Evolutionary conservation across 352 stramenopile genomes (phyloP), one percentile per base, ranked within the genome.

Genomic region (Globisporangium camurandrum): DNA sequence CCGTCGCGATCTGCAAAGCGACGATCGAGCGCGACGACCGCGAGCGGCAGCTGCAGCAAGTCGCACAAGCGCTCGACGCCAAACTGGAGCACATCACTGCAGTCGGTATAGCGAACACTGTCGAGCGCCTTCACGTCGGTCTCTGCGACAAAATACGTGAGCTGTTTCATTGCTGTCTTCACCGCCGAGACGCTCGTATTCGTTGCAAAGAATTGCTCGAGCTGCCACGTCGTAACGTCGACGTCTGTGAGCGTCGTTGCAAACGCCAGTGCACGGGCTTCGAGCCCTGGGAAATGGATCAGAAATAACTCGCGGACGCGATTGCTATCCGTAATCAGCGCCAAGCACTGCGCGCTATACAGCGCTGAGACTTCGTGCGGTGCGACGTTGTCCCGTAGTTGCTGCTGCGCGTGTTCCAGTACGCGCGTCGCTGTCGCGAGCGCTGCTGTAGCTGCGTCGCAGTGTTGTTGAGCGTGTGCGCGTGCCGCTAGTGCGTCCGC

Each of bases 251-350:
- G 27, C 22, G 72, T 56, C 2, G 54, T 56, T 0, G 75, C 67
- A 51, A 93, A 90, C 16, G 65, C 51, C 36, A 78, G 49, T 1
- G 81, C 78, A 23, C 79, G 76, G 3, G 71, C 64, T 36, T 88
- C 75, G 14, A 87, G 54, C 0, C 71, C 69, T 36, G 81, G 76
- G 54, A 93, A 93, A 22, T 62, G 64, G 38, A 66, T 57, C 0
- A 93, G 56, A 58, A 86, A 90, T 17, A 85, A 51, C n/a, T 74
- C 64, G 3, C 71, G 68, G 19, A 73, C 64, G 6, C 79, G 57
- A 30, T 64, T 78, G 14, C 74, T 49, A 33, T 71, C 54, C 3
- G 56, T 54, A 8, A 86, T 51, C 16, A 77, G 49, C 19, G 44
- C 54, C 19, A 86, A 58, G 49, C 59, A 71, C 20, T 59, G 60